phyloP scores from a whole-genome alignment of 1,139 yeast species.

The Zygotorulaspora mrakii region DNA sequence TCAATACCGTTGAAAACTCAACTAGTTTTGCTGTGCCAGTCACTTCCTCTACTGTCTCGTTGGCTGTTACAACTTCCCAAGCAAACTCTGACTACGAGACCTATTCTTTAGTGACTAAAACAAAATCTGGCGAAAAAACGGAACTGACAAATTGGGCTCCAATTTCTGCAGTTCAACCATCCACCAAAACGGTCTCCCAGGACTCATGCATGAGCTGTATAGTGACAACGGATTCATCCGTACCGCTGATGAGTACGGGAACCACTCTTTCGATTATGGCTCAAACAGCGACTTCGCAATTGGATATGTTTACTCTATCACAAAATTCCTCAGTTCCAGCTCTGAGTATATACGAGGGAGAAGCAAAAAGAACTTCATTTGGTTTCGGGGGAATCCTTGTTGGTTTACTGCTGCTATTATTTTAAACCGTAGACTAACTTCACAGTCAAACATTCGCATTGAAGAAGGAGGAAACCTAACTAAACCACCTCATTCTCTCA shows the following conservation, averaged over 20 bases:
- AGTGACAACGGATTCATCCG: neutral
- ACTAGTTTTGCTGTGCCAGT: slow-evolving; percentile 4
- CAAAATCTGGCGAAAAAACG: slow-evolving; percentile 4
- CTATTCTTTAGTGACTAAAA: slow-evolving; percentile 7
- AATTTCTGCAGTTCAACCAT: neutral
- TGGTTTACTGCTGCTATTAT: slow-evolving; percentile 5
- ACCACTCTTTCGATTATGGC: neutral
- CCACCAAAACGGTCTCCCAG: neutral
- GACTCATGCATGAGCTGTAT: neutral
- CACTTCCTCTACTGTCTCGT: too few relatives aligned
- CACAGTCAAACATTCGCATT: too few relatives aligned
- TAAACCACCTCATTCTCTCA: neutral
- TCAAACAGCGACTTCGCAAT: slow-evolving; percentile 3
- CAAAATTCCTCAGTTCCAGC: slow-evolving; percentile 1
- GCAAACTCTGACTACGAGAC: slow-evolving; percentile 1
- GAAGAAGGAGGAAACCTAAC: too few relatives aligned
- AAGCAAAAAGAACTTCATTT: slow-evolving; percentile 6
- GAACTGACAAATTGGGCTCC: neutral
- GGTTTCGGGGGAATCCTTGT: slow-evolving; percentile 7
- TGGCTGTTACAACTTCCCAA: too few relatives aligned
- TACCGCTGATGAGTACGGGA: neutral
- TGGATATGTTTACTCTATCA: slow-evolving; percentile 3
- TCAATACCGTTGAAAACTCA: slow-evolving; percentile 4
- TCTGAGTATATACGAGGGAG: slow-evolving; percentile 6
- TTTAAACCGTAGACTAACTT: slow-evolving; percentile 1